Base-by-base conservation (phyloP, 768 basidiomycete genomes). In the Tricholoma saponaceum region DNA sequence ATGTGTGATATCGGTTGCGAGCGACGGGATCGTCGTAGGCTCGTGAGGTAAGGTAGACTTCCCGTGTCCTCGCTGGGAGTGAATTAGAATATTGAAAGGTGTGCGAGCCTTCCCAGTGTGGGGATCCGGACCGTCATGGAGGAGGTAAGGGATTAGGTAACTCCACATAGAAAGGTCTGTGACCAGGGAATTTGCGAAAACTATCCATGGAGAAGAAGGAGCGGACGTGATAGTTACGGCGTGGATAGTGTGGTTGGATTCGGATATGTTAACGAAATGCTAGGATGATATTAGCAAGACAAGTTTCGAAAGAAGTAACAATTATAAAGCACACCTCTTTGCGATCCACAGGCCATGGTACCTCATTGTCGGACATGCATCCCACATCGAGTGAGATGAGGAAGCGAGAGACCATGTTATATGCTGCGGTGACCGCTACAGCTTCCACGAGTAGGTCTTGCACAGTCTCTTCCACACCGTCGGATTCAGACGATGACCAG, bases 391-490 rank as follows among this genome's bases (percentile, higher is more conserved):
- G 74, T 0, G 84, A 76, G 12, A 85, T 71, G 28, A 88, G 72
- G 61, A 87, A 81, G n/a, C 86, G 76, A 18, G 84, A 86, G 6
- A 88, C 85, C 82, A 87, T 83, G 70, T 87, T 87, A 69, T 88
- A 88, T 0, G 75, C 70, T 4, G 81, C 81, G 0, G 80, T 79
- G 1, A 81, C 73, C 53, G 81, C 75, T 0, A 78, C 74, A 18
- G 78, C 80, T 64, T 88, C 86, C 35, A 83, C 79, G 37, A 85
- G 73, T 7, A 82, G 60, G 65, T 78, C 79, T 46, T 82, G 73
- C 0, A 70, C 67, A 51, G 64, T 62, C 6, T 61, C 67, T 43
- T 73, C 62, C 12, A 70, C 52, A 1, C 69, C 67, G 12, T 68
- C 66, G 5, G 61, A 50, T 18, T 61, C 58, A 50, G 47, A 18